Evolutionary conservation across 164 flowering plant species (phyloP).

Genomic region (Piper betle): DNA sequence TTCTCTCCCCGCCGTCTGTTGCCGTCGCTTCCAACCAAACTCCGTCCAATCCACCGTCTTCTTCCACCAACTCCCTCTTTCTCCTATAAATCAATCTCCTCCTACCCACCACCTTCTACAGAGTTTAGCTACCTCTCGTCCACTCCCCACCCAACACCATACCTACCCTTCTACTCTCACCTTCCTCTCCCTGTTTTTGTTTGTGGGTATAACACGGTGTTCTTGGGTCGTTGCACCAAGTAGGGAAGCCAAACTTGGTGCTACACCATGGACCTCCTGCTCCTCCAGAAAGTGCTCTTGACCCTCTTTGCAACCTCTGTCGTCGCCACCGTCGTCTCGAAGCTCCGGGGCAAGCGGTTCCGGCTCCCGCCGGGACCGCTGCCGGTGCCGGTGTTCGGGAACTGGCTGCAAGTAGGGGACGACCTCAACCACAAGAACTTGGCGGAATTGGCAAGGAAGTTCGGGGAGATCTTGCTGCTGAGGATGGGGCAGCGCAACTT

Average conservation of each 20-base stretch:
- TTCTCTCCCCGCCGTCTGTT: too few species aligned
- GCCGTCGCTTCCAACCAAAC: neutral
- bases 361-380: constrained; percentile 74
- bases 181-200: neutral
- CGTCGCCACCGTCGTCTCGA: constrained; percentile 37
- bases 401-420: constrained; percentile 89
- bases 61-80: neutral
- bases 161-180: too few species aligned
- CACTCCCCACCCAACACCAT: neutral
- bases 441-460: constrained; percentile 44
- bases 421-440: constrained; percentile 79
- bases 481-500: constrained; percentile 88
- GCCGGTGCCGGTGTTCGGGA: constrained; percentile 71
- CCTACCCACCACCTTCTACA: neutral
- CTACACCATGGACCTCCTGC: constrained; percentile 45
- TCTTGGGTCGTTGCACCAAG: neutral
- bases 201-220: too few species aligned
- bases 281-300: constrained; percentile 44
- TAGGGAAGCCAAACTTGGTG: neutral
- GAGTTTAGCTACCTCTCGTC: neutral
- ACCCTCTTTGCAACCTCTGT: constrained; percentile 37
- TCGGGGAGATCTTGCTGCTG: constrained; percentile 55
- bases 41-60: neutral
- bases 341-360: constrained; percentile 46
- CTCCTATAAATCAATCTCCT: neutral